Conservation (phyloP, 768 basidiomycete genomes). For the Trametes coccinea region DNA sequence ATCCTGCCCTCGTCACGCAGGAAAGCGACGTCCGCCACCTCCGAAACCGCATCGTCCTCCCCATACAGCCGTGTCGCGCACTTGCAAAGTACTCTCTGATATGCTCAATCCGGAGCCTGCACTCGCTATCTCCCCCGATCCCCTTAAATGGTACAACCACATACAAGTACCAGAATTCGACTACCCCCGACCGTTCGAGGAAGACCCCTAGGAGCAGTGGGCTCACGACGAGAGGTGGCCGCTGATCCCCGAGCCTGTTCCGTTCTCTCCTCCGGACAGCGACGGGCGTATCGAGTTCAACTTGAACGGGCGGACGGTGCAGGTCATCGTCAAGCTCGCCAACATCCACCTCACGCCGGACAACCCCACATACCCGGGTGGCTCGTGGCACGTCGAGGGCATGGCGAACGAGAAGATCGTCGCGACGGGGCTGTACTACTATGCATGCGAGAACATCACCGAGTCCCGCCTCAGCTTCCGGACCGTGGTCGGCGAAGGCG, state of each 20-base stretch:
- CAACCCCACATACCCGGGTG: no score
- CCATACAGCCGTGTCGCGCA: no score
- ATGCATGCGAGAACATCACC: no score
- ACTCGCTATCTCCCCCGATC: slow-evolving; percentile 4
- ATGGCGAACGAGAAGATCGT: no score
- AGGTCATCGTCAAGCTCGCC: slow-evolving; percentile 29
- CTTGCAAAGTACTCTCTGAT: slow-evolving; percentile 27
- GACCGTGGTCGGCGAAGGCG: no score
- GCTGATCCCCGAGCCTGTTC: slow-evolving; percentile 16
- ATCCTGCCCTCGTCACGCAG: no score
- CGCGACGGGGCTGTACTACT: no score
- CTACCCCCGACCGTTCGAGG: neutral
- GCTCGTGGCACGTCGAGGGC: no score
- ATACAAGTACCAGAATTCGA: neutral
- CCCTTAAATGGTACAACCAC: slow-evolving; percentile 12
- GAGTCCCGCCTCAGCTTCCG: no score
- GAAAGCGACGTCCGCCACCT: no score
- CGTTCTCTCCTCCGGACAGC: slow-evolving; percentile 5
- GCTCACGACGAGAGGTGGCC: slow-evolving; percentile 6
- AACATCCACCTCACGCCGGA: neutral
- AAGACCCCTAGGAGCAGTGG: slow-evolving; percentile 5
- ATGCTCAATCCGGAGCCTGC: slow-evolving; percentile 1
- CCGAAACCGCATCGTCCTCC: no score
- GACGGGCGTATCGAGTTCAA: neutral
- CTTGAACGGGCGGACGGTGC: slow-evolving; percentile 23